phyloP scores from a whole-genome alignment of 2,329 filamentous ascomycete species.

The Fusarium liriodendri region DNA sequence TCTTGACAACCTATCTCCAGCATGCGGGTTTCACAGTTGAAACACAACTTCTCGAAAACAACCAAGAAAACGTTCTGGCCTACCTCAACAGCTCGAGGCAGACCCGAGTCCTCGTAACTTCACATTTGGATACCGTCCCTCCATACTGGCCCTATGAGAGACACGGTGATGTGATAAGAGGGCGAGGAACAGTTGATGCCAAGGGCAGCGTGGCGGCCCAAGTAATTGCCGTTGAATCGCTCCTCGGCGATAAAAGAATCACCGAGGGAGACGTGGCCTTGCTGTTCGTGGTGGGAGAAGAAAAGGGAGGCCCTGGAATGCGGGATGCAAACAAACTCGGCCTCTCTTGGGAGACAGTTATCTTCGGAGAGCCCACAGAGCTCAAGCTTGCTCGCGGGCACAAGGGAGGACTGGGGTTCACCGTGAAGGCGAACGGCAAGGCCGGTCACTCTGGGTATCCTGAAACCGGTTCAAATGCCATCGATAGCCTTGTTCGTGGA shows the following conservation, averaged over 20 bases:
- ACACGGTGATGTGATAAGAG: constrained; percentile 57
- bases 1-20: constrained; percentile 34
- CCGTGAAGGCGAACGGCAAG: constrained; percentile 68
- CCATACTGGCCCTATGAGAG: constrained; percentile 74
- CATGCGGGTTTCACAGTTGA: constrained; percentile 51
- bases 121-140: constrained; percentile 81
- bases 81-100: constrained; percentile 48
- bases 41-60: constrained; percentile 47
- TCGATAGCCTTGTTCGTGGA: constrained; percentile 76
- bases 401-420: constrained; percentile 73
- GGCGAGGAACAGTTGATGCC: constrained; percentile 76
- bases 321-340: constrained; percentile 56
- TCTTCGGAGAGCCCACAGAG: constrained; percentile 82
- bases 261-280: constrained; percentile 54
- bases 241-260: constrained; percentile 12
- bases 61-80: constrained; percentile 53
- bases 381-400: constrained; percentile 76
- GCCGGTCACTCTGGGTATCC: constrained; percentile 89
- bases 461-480: constrained; percentile 82
- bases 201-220: constrained; percentile 76
- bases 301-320: constrained; percentile 77
- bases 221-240: constrained; percentile 66
- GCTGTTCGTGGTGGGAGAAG: constrained; percentile 74
- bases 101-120: constrained; percentile 55
- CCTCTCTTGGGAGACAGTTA: constrained; percentile 68